Evolutionary conservation across 208 protist genomes (phyloP).

Genomic region (Trypanosoma scelopori): DNA sequence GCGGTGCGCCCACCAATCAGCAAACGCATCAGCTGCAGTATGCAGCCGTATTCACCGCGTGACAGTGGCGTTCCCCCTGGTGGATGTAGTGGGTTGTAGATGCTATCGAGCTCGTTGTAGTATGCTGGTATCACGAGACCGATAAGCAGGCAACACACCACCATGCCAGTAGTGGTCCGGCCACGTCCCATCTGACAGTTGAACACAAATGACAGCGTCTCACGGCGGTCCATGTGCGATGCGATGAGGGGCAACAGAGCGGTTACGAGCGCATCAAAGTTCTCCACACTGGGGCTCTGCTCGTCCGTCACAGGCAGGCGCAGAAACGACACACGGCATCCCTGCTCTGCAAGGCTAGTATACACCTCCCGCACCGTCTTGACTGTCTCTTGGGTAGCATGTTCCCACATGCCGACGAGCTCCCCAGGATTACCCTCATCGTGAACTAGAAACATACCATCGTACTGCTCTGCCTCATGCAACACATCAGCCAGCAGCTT

Average conservation of each 20-base stretch:
- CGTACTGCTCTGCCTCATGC: constrained; percentile 71
- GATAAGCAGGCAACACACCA: constrained; percentile 85
- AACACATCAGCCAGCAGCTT: constrained; percentile 76
- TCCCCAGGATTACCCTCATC: constrained; percentile 86
- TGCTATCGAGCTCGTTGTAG: constrained; percentile 79
- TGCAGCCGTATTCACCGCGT: constrained; percentile 72
- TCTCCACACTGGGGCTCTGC: constrained; percentile 73
- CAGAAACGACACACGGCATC: constrained; percentile 60
- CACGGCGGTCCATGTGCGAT: constrained; percentile 62
- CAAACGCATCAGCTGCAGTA: constrained; percentile 82
- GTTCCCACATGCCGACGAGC: constrained; percentile 82
- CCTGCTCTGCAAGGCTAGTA: constrained; percentile 53
- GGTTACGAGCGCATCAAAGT: constrained; percentile 76
- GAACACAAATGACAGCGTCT: constrained; percentile 88
- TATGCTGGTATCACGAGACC: constrained; percentile 82
- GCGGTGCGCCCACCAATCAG: constrained; percentile 60
- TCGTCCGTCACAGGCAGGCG: constrained; percentile 87
- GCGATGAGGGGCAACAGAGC: constrained; percentile 72
- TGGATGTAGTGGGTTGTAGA: constrained; percentile 65
- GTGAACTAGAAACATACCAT: constrained; percentile 83
- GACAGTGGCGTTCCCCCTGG: constrained; percentile 47
- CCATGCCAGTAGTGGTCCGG: constrained; percentile 89
- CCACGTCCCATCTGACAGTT: constrained; percentile 91
- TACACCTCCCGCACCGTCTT: constrained; percentile 85
- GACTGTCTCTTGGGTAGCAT: constrained; percentile 63